Conservation (phyloP, 2,329 filamentous ascomycete genomes). For the Alternaria infectoria region DNA sequence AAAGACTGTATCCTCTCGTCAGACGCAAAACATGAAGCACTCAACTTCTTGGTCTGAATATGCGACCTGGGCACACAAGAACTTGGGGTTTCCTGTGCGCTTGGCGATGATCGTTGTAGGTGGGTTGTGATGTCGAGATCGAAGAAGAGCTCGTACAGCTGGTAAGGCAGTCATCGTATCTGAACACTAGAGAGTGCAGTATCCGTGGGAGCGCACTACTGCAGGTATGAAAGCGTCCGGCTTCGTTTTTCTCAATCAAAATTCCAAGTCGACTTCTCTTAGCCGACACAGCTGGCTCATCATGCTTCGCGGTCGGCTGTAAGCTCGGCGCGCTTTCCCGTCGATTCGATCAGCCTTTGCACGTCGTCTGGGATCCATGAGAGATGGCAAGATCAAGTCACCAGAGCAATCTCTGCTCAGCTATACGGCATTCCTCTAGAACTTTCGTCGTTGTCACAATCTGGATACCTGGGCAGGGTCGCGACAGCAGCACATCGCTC, state of each 20-base stretch:
- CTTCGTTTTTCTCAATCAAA: background rate
- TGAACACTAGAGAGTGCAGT: too few species aligned
- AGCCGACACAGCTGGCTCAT: background rate
- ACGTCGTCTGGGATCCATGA: background rate
- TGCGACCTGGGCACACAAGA: background rate
- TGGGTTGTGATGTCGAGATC: background rate
- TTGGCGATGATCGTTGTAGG: too few species aligned
- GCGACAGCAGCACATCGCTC: background rate
- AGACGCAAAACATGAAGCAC: background rate
- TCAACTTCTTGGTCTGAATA: background rate
- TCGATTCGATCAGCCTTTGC: background rate
- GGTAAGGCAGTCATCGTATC: background rate
- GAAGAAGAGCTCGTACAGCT: background rate
- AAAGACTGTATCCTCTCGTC: background rate
- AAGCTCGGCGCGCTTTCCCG: background rate
- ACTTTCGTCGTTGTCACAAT: background rate
- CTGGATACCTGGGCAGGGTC: background rate
- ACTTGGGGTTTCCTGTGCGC: background rate
- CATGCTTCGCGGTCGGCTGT: background rate
- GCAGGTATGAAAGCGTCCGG: background rate
- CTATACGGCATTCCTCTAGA: too few species aligned
- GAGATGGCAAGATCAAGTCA: background rate
- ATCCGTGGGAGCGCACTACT: too few species aligned
- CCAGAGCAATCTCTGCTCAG: background rate
- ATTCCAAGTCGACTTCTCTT: background rate